Percentiles rank a stretch among this genome's conserved stretches.
phyloP scores from a whole-genome alignment of 768 basidiomycete species.

The Amylocystis lapponica region DNA sequence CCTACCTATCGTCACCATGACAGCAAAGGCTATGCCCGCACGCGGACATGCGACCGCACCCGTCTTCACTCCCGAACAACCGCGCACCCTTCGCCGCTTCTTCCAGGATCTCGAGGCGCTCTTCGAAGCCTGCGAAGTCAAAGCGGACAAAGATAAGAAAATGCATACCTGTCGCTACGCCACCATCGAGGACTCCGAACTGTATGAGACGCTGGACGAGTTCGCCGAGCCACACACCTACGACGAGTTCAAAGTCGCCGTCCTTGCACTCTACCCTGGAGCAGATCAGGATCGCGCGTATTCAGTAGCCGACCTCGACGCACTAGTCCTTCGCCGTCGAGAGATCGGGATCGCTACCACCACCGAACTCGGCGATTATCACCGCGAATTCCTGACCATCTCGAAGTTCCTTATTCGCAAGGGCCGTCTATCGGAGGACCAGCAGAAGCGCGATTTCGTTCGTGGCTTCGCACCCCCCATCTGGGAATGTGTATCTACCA shows the following conservation, averaged over 20 bases:
- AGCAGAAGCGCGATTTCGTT: constrained; percentile 17
- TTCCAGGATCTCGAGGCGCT: constrained; percentile 8
- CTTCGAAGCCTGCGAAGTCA: not conserved
- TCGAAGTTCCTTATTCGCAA: constrained; percentile 16
- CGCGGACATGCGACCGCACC: constrained; percentile 7
- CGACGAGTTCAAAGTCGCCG: constrained; percentile 15
- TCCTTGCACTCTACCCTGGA: constrained; percentile 20
- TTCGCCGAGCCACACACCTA: constrained; percentile 14
- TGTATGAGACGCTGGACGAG: constrained; percentile 8
- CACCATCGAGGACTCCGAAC: constrained; percentile 1
- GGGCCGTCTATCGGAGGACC: constrained; percentile 10
- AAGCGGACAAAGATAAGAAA: not conserved
- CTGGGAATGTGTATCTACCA: not conserved
- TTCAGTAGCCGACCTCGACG: constrained; percentile 19
- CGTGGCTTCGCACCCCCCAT: constrained; percentile 10
- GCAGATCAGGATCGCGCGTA: constrained; percentile 11
- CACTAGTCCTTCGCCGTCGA: constrained; percentile 14
- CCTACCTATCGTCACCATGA: no score
- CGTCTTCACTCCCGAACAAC: constrained; percentile 1
- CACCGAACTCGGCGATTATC: constrained; percentile 10
- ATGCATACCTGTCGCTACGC: not conserved
- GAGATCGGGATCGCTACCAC: constrained; percentile 1
- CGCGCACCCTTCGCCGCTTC: constrained; percentile 6
- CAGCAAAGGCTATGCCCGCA: no score
- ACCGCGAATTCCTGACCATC: constrained; percentile 18